These are phyloP conservation scores for Trypanosoma cruzi DNA, from an alignment of 208 protist species.

Conservation along the genomic window DNA sequence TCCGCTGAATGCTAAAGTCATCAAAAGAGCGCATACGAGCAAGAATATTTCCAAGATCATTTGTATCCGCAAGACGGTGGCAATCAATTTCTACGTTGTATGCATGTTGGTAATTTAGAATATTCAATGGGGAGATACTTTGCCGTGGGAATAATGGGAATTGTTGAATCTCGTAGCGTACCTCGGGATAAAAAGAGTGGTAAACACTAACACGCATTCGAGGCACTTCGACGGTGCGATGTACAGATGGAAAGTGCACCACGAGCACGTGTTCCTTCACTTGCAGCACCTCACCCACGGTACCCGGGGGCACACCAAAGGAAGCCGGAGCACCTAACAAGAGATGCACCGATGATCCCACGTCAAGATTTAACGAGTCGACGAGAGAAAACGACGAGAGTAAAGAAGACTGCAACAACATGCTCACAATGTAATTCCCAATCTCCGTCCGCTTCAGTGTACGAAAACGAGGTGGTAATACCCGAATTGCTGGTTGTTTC, in stretches of 20 bases:
- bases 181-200: slow-evolving; percentile 77
- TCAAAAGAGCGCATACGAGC: slow-evolving; percentile 76
- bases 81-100: slow-evolving; percentile 79
- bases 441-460: slow-evolving; percentile 79
- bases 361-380: slow-evolving; percentile 71
- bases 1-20: slow-evolving; percentile 83
- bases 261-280: slow-evolving; percentile 76
- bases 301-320: slow-evolving; percentile 68
- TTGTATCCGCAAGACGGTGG: slow-evolving; percentile 84
- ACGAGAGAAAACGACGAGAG: slow-evolving; percentile 62
- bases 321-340: slow-evolving; percentile 51
- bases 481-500: slow-evolving; percentile 67
- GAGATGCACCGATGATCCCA: slow-evolving; percentile 75
- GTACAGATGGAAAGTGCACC: slow-evolving; percentile 72
- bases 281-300: slow-evolving; percentile 82
- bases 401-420: slow-evolving; percentile 59
- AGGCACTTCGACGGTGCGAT: slow-evolving; percentile 80
- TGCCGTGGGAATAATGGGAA: slow-evolving; percentile 85
- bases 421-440: slow-evolving; percentile 81
- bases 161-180: slow-evolving; percentile 78
- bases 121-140: slow-evolving; percentile 63
- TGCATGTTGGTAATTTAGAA: slow-evolving; percentile 49
- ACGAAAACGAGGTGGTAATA: slow-evolving; percentile 49
- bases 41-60: slow-evolving; percentile 88
- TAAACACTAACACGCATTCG: slow-evolving; percentile 73